Base-by-base conservation (phyloP, 768 basidiomycete species). In the Macrolepiota dolichaula region DNA sequence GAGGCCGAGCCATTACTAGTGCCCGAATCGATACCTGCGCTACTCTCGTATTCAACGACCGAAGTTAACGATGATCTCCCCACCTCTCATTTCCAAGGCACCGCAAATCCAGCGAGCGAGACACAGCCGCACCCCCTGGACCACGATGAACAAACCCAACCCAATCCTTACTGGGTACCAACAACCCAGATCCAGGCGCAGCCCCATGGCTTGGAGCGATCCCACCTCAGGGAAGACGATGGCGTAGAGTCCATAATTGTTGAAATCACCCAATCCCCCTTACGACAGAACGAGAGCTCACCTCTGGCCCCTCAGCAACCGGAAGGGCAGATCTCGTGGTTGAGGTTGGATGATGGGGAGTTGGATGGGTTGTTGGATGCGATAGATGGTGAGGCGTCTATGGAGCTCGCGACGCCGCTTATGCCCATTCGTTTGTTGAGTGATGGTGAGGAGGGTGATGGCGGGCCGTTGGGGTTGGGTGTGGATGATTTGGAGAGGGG, bases 371-470 rank as follows among this genome's bases (percentile, higher is more conserved):
- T 72, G 0, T 64, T 78, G 3, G 79, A 77, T 10, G 70, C 66
- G 11, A 64, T 73, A 15, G 73, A 77, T 35, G 70, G 73, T 7
- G 79, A 81, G 55, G 69, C 76, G 56, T 78, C 78, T 4, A 83
- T 84, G 83, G 81, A 82, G 50, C 76, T 84, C 4, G 81, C 76
- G 3, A 81, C 81, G 5, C 81, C 83, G n/a, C 69, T 84, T 11
- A 55, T 74, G 51, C 79, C 79, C 13, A 77, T 68, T 12, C 62
- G 58, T 24, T n/a, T 60, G 12, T 37, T 64, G 4, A 55, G 32
- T 15, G 10, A 10, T n/a, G 40, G 38, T 55, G 38, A 44, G 25
- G 5, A 22, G 4, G 37, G 19, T 29, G 44, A 44, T 56, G 42
- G 15, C 55, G 42, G 56, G 12, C 13, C n/a, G 40, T 13, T 42